These are phyloP conservation scores for Phytophthora pluvialis DNA, from an alignment of 352 stramenopile species.

Conservation along the genomic window DNA sequence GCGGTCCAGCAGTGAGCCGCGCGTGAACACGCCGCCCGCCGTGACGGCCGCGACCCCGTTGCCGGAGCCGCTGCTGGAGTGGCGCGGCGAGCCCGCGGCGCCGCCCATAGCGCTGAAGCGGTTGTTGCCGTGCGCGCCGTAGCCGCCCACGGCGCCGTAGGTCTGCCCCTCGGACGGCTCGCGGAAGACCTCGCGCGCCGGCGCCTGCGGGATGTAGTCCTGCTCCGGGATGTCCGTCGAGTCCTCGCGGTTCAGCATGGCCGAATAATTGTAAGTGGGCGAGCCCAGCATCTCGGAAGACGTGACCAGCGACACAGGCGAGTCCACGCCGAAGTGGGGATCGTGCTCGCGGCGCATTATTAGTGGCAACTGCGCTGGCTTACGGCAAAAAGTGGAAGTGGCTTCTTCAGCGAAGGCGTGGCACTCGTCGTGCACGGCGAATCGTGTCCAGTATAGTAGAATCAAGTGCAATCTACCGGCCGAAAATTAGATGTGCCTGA, in stretches of 20 bases:
- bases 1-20: constrained; percentile 53
- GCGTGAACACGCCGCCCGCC: constrained; percentile 39
- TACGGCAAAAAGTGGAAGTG: constrained; percentile 20
- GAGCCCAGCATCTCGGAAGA: constrained; percentile 42
- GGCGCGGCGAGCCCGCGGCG: constrained; percentile 9
- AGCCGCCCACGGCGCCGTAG: constrained; percentile 11
- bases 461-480: constrained; percentile 14
- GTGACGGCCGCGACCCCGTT: constrained; percentile 10
- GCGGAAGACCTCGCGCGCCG: constrained; percentile 35
- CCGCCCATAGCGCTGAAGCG: constrained; percentile 15
- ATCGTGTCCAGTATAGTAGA: constrained; percentile 29
- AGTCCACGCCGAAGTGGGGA: constrained; percentile 13
- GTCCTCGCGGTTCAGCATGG: constrained; percentile 35
- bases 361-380: constrained; percentile 15
- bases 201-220: constrained; percentile 28
- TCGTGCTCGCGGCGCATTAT: constrained; percentile 20
- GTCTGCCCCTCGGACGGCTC: constrained; percentile 19
- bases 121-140: constrained; percentile 6
- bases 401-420: not conserved
- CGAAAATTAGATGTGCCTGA: constrained; percentile 10
- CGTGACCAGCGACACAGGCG: constrained; percentile 28
- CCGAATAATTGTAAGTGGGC: constrained; percentile 34
- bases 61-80: constrained; percentile 11
- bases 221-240: constrained; percentile 34
- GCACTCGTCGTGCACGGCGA: constrained; percentile 13